Base-by-base conservation (phyloP, 139 green algal genomes). In the Edaphochlamys debaryana region DNA sequence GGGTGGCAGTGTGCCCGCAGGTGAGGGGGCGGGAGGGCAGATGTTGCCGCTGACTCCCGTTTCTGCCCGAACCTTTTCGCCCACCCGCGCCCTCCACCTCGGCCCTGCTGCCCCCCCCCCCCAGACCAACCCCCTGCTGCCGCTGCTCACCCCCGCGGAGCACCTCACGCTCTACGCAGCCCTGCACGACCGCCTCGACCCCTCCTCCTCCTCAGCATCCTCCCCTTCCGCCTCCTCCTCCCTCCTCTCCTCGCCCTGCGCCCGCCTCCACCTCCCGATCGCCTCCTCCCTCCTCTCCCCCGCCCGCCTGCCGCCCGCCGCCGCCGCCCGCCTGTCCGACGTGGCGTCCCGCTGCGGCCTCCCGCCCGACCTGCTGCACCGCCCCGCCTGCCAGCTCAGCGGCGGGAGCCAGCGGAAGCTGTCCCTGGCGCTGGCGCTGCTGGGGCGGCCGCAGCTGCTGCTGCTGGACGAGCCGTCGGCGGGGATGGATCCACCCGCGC, bases 391-490 rank as follows among this genome's bases (percentile, higher is more conserved):
- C 37, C 30, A 34, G 11, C 62, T 82, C 4, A 73, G 62, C 62
- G 75, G 75, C 75, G 75, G 75, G 62, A 63, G 36, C 19, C 60
- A 82, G 40, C 75, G 75, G 62, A 82, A 82, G 75, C 62, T 82
- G 23, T 82, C 75, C 20, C 75, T 82, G 20, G 75, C 75, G n/a
- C 34, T 82, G 13, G 75, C 75, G 32, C 42, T 82, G 22, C 62
- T 82, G 30, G 75, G 75, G 19, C 22, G 42, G 22, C 75, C 75
- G 23, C 41, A 62, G 41, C 42, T 82, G 41, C 60, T 82, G 62
- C 75, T 82, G 63, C 75, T 82, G 75, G 75, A 82, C 62, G 75
- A 82, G 62, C 75, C 75, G 9, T 64, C 38, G 19, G 75, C 75
- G 32, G 75, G 75, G 5, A 63, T 82, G 63, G 75, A 82, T 19